Base-by-base conservation (phyloP, 768 basidiomycete genomes). In the Tricholoma saponaceum region DNA sequence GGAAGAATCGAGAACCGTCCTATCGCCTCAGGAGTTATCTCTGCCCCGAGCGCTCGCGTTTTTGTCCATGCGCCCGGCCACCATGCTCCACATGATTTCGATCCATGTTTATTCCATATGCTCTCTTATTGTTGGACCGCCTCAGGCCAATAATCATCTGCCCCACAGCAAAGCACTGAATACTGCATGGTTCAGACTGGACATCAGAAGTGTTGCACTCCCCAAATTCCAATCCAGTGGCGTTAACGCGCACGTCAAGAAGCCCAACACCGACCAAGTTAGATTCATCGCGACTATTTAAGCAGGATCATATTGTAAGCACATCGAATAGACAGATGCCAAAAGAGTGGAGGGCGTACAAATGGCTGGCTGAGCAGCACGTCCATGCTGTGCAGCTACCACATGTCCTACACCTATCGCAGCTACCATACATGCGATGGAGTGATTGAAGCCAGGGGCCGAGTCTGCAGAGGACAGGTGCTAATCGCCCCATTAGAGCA, bases 361-460 rank as follows among this genome's bases (percentile, higher is more conserved):
- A 14, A 75, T 61, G 14, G 67, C 52, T 12, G 65, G 60, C 13
- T 57, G 54, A 23, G 62, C 66, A 4, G 59, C 61, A n/a, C 63
- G 70, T 3, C 68, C 68, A 22, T 58, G 61, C 26, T 59, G 55
- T 8, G 70, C 64, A 14, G 71, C 70, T 12, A 72, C 67, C 6
- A 73, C 33, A 44, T 67, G 62, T 1, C 68, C 74, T 2, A 72
- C 61, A 5, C 72, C 72, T 3, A 72, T 63, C 5, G 72, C 69
- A 22, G 64, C 68, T 14, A 71, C 69, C 65, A 73, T 69, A 56
- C 72, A 75, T 9, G 71, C 72, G 43, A 74, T 68, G 7, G 72
- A 67, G 33, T 74, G 73, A 57, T 72, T 75, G 62, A 72, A 72
- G 1, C 71, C 70, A 1, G 71, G 72, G 0, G 72, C 69, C 3